Conservation (phyloP, 495 filamentous ascomycete genomes). For the Neurospora sp. region DNA sequence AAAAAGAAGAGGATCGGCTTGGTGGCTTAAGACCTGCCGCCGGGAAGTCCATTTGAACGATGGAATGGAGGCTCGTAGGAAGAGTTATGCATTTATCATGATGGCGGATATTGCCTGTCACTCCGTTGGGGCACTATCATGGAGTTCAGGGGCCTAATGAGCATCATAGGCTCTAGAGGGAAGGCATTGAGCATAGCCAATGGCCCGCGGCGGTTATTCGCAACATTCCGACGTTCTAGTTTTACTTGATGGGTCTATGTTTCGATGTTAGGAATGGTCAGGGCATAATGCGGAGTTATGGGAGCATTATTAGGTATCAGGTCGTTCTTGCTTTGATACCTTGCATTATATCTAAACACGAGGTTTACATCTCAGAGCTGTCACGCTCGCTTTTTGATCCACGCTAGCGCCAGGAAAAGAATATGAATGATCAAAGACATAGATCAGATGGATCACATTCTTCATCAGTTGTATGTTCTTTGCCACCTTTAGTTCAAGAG, state of each 20-base stretch:
- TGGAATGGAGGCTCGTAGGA: background rate
- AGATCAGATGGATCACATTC: background rate
- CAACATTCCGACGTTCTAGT: background rate
- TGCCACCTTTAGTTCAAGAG: background rate
- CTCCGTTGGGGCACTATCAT: background rate
- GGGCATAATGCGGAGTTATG: background rate
- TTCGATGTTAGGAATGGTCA: background rate
- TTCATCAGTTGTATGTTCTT: background rate
- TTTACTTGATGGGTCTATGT: background rate
- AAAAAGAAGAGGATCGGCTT: conserved; percentile 14
- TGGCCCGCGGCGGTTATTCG: background rate
- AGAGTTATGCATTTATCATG: background rate
- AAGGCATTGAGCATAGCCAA: background rate
- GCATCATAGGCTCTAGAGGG: background rate
- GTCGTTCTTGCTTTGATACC: background rate
- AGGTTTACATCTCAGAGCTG: background rate
- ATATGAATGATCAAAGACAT: background rate
- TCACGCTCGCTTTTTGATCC: background rate
- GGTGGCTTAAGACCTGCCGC: background rate
- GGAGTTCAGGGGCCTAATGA: background rate
- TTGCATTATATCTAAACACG: background rate
- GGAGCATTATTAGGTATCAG: background rate
- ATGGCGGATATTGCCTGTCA: background rate
- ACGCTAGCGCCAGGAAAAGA: background rate
- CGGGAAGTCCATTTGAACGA: background rate